Conservation (phyloP, 2,329 filamentous ascomycete genomes). For the Fusarium austroafricanum region DNA sequence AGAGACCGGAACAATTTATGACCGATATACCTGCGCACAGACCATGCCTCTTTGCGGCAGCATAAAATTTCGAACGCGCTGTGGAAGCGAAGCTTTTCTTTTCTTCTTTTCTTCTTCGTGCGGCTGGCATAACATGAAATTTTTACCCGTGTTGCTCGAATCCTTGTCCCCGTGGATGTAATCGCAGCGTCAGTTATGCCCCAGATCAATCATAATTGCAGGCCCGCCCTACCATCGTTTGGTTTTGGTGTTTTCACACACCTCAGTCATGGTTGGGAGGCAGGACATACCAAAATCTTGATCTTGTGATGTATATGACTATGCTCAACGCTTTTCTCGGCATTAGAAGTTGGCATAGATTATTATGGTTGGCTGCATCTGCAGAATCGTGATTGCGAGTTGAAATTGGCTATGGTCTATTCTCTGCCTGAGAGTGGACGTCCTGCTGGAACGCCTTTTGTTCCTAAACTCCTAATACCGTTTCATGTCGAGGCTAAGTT, state of each 20-base stretch:
- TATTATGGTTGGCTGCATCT: not conserved
- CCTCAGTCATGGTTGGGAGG: conserved; percentile 52
- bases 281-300: conserved; percentile 55
- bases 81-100: conserved; percentile 51
- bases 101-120: conserved; percentile 76
- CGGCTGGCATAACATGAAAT: conserved; percentile 78
- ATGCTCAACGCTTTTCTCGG: not conserved
- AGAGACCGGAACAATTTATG: conserved; percentile 13
- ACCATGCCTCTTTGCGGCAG: conserved; percentile 3
- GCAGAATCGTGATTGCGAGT: not conserved
- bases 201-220: conserved; percentile 86
- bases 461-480: conserved; percentile 38
- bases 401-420: conserved; percentile 32
- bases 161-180: conserved; percentile 64
- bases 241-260: conserved; percentile 48
- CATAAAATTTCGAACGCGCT: conserved; percentile 47
- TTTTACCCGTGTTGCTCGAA: conserved; percentile 85
- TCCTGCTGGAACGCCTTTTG: conserved; percentile 18
- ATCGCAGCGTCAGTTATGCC: conserved; percentile 81
- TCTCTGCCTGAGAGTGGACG: conserved; percentile 33
- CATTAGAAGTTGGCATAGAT: not conserved
- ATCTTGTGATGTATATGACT: conserved; percentile 9
- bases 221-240: conserved; percentile 65
- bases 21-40: conserved; percentile 6
- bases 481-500: conserved; percentile 18